These are phyloP conservation scores for Helotiales sp. DNA, from an alignment of 2,329 filamentous ascomycete genomes.

Conservation along the genomic window DNA sequence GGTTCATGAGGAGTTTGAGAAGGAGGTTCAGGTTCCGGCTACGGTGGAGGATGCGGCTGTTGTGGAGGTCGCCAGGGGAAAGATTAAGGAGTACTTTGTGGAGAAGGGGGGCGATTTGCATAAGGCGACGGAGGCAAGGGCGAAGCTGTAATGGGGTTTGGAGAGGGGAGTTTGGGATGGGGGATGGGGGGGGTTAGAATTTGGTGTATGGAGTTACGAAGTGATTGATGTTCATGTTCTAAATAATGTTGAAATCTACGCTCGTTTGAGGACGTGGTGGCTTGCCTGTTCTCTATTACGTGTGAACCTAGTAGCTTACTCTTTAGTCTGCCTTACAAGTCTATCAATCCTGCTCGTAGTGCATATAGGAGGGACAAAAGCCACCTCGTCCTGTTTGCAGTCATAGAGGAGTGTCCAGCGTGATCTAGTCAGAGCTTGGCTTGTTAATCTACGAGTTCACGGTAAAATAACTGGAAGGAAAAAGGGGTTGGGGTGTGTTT, in stretches of 20 bases:
- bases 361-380: no score
- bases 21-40: slow-evolving; percentile 74
- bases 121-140: slow-evolving; percentile 43
- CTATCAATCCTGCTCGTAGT: no score
- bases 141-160: slow-evolving; percentile 51
- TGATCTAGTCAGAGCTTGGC: no score
- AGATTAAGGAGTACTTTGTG: slow-evolving; percentile 78
- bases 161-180: not conserved
- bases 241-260: not conserved
- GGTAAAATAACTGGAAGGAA: no score
- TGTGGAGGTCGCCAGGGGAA: slow-evolving; percentile 73
- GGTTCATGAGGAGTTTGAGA: slow-evolving; percentile 73
- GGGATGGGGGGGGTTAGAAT: not conserved
- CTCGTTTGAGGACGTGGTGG: not conserved
- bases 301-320: no score
- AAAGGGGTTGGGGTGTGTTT: no score
- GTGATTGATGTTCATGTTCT: not conserved
- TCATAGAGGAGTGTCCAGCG: no score
- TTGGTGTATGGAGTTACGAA: not conserved
- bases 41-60: slow-evolving; percentile 83
- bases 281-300: not conserved
- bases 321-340: no score
- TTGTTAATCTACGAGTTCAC: no score
- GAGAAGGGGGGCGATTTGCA: slow-evolving; percentile 41
- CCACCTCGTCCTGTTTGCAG: no score